A percentile compares a stretch with the other conserved stretches of the same genome.
Evolutionary conservation across 106 monocot genomes (phyloP).

Genomic region (Amphibolis antarctica): DNA sequence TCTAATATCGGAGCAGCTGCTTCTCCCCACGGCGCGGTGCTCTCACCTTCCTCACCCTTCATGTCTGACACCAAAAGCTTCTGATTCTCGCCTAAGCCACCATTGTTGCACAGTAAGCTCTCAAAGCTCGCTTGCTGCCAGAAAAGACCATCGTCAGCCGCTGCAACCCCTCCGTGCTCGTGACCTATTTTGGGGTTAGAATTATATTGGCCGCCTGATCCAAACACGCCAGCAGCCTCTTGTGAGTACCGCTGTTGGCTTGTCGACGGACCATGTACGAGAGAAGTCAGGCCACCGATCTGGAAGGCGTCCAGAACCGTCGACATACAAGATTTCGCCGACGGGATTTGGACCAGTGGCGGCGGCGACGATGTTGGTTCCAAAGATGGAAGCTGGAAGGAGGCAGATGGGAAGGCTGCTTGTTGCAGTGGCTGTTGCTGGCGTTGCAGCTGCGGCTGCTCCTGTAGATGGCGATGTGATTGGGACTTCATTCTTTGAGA

Average conservation of each 20-base stretch:
- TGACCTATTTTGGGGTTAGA: neutral
- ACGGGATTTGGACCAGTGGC: neutral
- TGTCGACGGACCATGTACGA: neutral
- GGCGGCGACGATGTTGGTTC: neutral
- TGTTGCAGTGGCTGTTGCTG: too few relatives aligned
- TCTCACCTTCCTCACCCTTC: too few relatives aligned
- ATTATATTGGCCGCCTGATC: conserved; percentile 7
- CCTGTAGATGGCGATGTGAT: conserved; percentile 10
- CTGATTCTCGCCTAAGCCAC: conserved; percentile 21
- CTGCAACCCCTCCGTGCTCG: neutral
- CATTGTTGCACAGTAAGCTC: conserved; percentile 18
- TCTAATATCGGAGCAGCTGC: conserved; percentile 12
- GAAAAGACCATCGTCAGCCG: neutral
- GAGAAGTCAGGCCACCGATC: neutral
- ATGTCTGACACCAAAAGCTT: conserved; percentile 7
- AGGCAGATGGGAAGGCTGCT: conserved; percentile 2
- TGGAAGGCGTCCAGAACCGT: conserved; percentile 5
- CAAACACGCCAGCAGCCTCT: conserved; percentile 20
- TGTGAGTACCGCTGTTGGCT: too few relatives aligned
- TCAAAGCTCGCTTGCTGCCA: conserved; percentile 23
- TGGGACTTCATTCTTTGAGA: conserved; percentile 23
- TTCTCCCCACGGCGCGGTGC: conserved; percentile 8
- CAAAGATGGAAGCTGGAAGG: conserved; percentile 1
- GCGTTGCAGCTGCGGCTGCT: neutral
- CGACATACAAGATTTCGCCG: neutral